Evolutionary conservation across 768 basidiomycete genomes (phyloP), one percentile per base, ranked within the genome.

Genomic region (Mycena crocata): DNA sequence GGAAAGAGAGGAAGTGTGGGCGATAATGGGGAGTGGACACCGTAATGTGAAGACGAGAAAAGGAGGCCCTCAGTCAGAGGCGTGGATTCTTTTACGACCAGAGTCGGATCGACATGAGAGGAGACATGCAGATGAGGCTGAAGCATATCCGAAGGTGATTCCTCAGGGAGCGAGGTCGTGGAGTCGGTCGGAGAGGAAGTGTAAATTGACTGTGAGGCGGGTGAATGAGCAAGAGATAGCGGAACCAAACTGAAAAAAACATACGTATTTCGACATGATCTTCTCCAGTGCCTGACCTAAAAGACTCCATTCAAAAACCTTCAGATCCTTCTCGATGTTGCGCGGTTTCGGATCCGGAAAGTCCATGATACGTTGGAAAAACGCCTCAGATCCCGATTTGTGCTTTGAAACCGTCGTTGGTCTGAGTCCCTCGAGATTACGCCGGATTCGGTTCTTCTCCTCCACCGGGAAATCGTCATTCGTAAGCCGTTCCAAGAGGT

Each of bases 281-380:
- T 93, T 94, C 50, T 92, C 89, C 57, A 94, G 77, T 0, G 92
- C 92, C 68, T 89, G 87, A 21, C 85, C 85, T n/a, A 94, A 82
- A 48, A 86, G 77, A 31, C 82, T 83, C 93, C 93, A 94, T 42
- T 89, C 87, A 71, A 94, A 94, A 10, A 94, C 91, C 76, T 94
- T 94, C 74, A 99, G 86, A 73, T 98, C 95, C 84, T 99, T 98
- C 75, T 98, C 97, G 68, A 99, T 99, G 76, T 96, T 96, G 60
- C 97, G 86, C 4, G 97, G 97, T 76, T 94, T 96, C 10, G 97
- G 97, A 48, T 89, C 88, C 0, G 96, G 94, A 75, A 98, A 97
- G 56, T 93, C 90, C 97, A 99, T 98, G 81, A 99, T 96, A 71
- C 90, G 86, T 80, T 93, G 90, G 85, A 98, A 99, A 77, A 98